Evolutionary conservation across 345 rosid species (phyloP), one percentile per base, ranked within the genome.

Genomic region (Hibiscus mutabilis): DNA sequence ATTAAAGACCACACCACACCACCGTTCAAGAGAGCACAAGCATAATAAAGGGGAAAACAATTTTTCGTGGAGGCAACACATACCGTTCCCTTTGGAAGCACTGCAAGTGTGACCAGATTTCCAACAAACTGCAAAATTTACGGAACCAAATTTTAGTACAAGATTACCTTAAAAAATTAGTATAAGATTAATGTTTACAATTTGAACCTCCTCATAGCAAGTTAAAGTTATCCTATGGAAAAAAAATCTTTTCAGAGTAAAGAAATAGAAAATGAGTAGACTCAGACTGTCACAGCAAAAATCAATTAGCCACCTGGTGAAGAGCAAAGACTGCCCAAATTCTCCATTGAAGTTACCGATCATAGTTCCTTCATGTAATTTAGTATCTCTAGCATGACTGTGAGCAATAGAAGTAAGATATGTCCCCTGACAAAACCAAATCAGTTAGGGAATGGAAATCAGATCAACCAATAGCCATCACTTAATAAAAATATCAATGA

Each of bases 281-380:
- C 40, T 71, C n/a, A 9, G 19, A 55, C 40, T 71, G 42, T 40
- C 59, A 70, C 6, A 77, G 70, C 60, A 19, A 65, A 79, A 33
- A 37, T 51, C 27, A 66, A 64, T 42, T 42, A 19, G 70, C 29
- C 66, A 93, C 98, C 96, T 93, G 97, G 80, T 93, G 91, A 80
- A 84, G 62, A 61, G 97, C 97, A 80, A 89, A 87, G 75, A 85
- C 60, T 71, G 87, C 92, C 98, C 98, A 93, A 77, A 93, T 49
- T 87, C 96, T 25, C 98, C 98, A 82, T 93, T 93, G 77, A 91
- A 93, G 67, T 66, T 75, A 49, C 98, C 98, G 25, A 93, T 87
- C 2, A 91, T 77, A 0, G 91, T 81, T 74, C 83, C 97, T 86
- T 91, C 97, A 78, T 82, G 94, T 65, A 86, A 74, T 14, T 61